Percentiles rank a stretch among this genome's conserved stretches.
These are phyloP conservation scores for Dipodascus geniculatus DNA, from an alignment of 805 yeast species.

Conservation along the genomic window DNA sequence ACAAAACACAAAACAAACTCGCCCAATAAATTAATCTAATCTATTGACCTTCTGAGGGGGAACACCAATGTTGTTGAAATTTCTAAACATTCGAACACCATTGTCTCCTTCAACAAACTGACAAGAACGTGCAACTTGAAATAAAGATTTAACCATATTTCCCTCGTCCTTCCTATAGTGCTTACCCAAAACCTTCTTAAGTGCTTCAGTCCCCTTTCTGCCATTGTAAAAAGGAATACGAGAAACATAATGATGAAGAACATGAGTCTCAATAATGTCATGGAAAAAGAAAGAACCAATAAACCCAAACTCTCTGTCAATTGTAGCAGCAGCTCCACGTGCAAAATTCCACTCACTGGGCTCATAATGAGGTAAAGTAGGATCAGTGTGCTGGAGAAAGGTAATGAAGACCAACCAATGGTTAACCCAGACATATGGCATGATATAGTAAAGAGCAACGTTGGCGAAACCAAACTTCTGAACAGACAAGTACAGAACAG, in stretches of 20 bases:
- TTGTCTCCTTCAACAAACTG: constrained; percentile 60
- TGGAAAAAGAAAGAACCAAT: constrained; percentile 71
- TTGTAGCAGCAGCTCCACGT: constrained; percentile 83
- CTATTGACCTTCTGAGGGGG: not conserved
- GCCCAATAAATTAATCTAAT: not conserved
- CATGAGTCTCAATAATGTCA: constrained; percentile 85
- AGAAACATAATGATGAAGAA: constrained; percentile 72
- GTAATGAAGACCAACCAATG: constrained; percentile 88
- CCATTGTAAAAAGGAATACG: constrained; percentile 80
- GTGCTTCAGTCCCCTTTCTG: constrained; percentile 62
- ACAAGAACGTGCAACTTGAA: constrained; percentile 44
- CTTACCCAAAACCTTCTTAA: constrained; percentile 75
- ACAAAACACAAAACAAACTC: constrained; percentile 1
- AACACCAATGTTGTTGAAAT: constrained; percentile 50
- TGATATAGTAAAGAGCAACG: constrained; percentile 54
- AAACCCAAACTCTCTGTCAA: constrained; percentile 75
- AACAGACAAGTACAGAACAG: constrained; percentile 48
- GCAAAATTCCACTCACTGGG: constrained; percentile 63
- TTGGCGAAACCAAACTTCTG: constrained; percentile 51
- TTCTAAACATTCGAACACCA: constrained; percentile 66
- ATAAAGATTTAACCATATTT: constrained; percentile 62
- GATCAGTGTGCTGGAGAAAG: constrained; percentile 73
- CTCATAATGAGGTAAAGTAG: constrained; percentile 69
- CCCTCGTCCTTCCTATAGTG: constrained; percentile 58
- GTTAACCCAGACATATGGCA: constrained; percentile 73